phyloP scores from a whole-genome alignment of 2,329 filamentous ascomycete genomes.

The Penicillium rolfsii region DNA sequence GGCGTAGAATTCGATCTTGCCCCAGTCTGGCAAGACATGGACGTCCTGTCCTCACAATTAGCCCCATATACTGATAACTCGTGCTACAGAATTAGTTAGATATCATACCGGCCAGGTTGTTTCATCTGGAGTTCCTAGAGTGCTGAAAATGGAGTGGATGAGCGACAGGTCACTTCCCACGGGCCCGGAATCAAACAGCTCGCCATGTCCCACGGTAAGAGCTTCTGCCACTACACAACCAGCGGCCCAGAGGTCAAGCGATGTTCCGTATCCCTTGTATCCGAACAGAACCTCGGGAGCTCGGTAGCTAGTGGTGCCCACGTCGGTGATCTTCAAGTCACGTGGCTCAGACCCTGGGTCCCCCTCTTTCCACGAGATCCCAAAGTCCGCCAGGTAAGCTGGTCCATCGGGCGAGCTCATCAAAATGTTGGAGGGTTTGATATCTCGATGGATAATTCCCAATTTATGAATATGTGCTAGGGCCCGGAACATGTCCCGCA shows the following conservation, averaged over 20 bases:
- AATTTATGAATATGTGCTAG: constrained; percentile 71
- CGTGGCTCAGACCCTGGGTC: constrained; percentile 62
- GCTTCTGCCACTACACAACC: constrained; percentile 84
- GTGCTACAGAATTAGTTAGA: constrained; percentile 1
- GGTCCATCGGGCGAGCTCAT: constrained; percentile 69
- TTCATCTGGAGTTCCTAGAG: constrained; percentile 80
- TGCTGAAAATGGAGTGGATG: constrained; percentile 90
- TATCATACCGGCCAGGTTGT: constrained; percentile 74
- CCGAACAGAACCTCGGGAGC: constrained; percentile 91
- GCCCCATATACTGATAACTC: neutral
- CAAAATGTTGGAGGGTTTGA: constrained; percentile 90
- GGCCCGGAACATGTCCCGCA: constrained; percentile 71
- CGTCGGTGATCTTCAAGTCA: constrained; percentile 79
- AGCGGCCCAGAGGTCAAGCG: constrained; percentile 86
- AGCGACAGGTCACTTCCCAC: constrained; percentile 89
- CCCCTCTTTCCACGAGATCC: constrained; percentile 79
- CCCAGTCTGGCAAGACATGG: constrained; percentile 75
- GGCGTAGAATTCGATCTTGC: constrained; percentile 76
- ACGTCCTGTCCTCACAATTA: constrained; percentile 36
- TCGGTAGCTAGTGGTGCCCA: constrained; percentile 90
- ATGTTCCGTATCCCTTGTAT: constrained; percentile 68
- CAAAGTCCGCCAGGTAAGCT: constrained; percentile 86
- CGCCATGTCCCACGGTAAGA: constrained; percentile 56
- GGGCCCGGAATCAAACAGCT: constrained; percentile 84
- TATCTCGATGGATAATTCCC: constrained; percentile 86